phyloP scores from a whole-genome alignment of 2,329 filamentous ascomycete species.

The Beauveria sp. region DNA sequence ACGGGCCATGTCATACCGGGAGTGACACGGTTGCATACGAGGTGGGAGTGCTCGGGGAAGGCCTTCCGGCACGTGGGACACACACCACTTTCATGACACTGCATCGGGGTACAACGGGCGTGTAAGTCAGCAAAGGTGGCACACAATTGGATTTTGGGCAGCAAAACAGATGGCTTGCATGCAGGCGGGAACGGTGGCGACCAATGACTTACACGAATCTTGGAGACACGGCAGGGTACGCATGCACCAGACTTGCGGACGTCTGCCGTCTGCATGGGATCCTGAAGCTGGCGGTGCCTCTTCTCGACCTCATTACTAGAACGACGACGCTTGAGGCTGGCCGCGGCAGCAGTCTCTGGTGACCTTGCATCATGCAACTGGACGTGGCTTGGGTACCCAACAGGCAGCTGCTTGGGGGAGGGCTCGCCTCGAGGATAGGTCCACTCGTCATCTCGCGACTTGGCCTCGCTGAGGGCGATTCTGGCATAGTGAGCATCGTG shows the following conservation, averaged over 20 bases:
- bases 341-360: slow-evolving; percentile 20
- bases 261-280: slow-evolving; percentile 38
- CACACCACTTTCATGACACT: slow-evolving; percentile 34
- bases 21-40: slow-evolving; percentile 31
- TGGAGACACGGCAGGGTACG: slow-evolving; percentile 39
- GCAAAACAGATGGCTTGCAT: slow-evolving; percentile 12
- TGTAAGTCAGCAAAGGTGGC: slow-evolving; percentile 12
- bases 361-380: slow-evolving; percentile 21
- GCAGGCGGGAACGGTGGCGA: background rate
- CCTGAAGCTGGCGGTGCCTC: slow-evolving; percentile 28
- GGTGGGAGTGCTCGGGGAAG: slow-evolving; percentile 32
- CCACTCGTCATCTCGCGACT: slow-evolving; percentile 33
- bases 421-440: slow-evolving; percentile 27
- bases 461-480: slow-evolving; percentile 26
- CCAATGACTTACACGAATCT: slow-evolving; percentile 36
- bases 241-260: slow-evolving; percentile 43
- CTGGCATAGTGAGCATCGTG: slow-evolving; percentile 23
- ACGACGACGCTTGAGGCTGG: slow-evolving; percentile 28
- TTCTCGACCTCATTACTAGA: slow-evolving; percentile 26
- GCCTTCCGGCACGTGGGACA: slow-evolving; percentile 34
- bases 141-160: slow-evolving; percentile 6
- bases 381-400: slow-evolving; percentile 25
- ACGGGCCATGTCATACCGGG: slow-evolving; percentile 30
- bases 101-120: slow-evolving; percentile 13
- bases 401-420: slow-evolving; percentile 23